Evolutionary conservation across 305 asterid species (phyloP).

Genomic region (Rubia tinctorum): DNA sequence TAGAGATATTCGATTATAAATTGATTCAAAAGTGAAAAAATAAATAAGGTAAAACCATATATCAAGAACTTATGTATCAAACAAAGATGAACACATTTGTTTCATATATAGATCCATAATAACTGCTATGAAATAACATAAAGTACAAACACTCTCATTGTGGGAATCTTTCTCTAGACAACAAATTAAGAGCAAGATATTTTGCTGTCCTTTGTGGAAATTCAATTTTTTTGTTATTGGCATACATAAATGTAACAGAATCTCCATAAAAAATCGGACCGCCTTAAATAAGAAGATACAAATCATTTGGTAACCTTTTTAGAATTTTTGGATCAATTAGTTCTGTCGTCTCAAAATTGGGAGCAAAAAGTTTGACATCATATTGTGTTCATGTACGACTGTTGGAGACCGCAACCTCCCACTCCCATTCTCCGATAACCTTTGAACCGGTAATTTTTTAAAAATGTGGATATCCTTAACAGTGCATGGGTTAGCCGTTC

Average conservation of each 20-base stretch:
- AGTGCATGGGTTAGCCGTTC: not conserved
- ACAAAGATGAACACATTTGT: no score
- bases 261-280: not conserved
- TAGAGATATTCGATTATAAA: no score
- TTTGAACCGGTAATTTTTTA: not conserved
- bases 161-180: no score
- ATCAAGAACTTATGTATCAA: no score
- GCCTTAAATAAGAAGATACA: not conserved
- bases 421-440: not conserved
- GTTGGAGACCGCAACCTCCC: not conserved
- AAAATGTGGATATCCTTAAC: not conserved
- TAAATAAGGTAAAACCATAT: no score
- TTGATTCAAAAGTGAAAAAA: no score
- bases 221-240: not conserved
- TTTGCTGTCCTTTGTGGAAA: not conserved
- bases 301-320: not conserved
- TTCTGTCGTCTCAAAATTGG: not conserved
- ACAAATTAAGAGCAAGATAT: not conserved
- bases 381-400: not conserved
- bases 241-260: not conserved
- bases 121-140: no score
- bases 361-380: not conserved
- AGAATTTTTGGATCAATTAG: not conserved
- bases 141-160: not conserved
- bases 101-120: no score